Evolutionary conservation across 1,139 yeast species (phyloP).

Genomic region (Saccharomyces hybrid): DNA sequence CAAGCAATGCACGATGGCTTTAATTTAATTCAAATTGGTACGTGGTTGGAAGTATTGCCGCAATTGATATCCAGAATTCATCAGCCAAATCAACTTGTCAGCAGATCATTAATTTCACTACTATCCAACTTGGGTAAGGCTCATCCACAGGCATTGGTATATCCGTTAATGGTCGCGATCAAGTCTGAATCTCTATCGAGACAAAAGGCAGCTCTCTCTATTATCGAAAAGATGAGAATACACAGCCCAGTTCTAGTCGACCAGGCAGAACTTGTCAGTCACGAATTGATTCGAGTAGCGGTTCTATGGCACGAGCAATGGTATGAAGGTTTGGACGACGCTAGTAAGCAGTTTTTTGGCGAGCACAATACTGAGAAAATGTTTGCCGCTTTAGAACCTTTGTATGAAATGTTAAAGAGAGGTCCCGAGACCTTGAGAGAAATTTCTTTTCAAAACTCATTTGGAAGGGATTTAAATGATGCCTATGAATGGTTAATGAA

Average conservation of each 20-base stretch:
- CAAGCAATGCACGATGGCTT: slow-evolving; percentile 89
- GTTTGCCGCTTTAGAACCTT: slow-evolving; percentile 85
- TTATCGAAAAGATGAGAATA: slow-evolving; percentile 83
- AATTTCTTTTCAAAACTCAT: slow-evolving; percentile 88
- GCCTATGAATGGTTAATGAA: slow-evolving; percentile 92
- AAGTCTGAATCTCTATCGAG: slow-evolving; percentile 87
- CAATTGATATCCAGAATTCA: slow-evolving; percentile 94
- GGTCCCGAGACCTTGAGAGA: slow-evolving; percentile 94
- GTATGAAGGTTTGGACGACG: slow-evolving; percentile 97
- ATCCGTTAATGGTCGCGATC: slow-evolving; percentile 92
- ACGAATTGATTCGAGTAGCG: slow-evolving; percentile 90
- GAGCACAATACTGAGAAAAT: slow-evolving; percentile 92
- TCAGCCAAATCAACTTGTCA: slow-evolving; percentile 83
- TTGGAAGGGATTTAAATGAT: slow-evolving; percentile 86
- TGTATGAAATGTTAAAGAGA: slow-evolving; percentile 70
- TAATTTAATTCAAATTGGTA: slow-evolving; percentile 78
- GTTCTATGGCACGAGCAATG: slow-evolving; percentile 97
- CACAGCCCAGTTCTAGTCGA: slow-evolving; percentile 81
- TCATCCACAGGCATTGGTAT: slow-evolving; percentile 94
- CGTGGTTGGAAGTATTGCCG: slow-evolving; percentile 93
- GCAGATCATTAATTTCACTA: slow-evolving; percentile 69
- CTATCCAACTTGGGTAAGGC: slow-evolving; percentile 85
- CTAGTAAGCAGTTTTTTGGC: slow-evolving; percentile 86
- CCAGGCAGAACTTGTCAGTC: slow-evolving; percentile 90
- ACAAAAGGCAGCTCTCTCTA: slow-evolving; percentile 84